Conservation (phyloP, 345 rosid genomes). For the Murraya koenigii region DNA sequence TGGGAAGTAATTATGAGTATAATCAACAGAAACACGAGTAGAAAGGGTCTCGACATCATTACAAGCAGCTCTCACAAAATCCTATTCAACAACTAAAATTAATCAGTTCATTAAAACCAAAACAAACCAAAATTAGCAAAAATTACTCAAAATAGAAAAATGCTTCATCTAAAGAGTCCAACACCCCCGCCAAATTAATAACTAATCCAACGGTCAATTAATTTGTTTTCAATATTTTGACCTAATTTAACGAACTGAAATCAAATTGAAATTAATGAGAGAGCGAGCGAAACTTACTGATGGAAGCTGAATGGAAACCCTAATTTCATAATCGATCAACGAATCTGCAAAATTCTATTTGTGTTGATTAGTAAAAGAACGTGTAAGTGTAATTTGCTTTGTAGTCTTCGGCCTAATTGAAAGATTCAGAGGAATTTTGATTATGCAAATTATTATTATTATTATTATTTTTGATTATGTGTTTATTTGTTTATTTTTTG, state of each 20-base stretch:
- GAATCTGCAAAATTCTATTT: neutral
- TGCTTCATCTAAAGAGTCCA: neutral
- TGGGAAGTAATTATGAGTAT: slow-evolving; percentile 80
- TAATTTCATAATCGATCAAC: slow-evolving; percentile 36
- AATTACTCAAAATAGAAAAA: neutral
- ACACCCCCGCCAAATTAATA: neutral
- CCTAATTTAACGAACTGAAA: neutral
- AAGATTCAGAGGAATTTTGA: neutral
- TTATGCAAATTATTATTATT: too few species aligned
- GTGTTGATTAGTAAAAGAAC: neutral
- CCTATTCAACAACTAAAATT: slow-evolving; percentile 31
- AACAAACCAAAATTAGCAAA: neutral
- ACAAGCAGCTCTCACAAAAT: slow-evolving; percentile 24
- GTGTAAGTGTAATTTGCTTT: neutral
- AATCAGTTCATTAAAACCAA: slow-evolving; percentile 1
- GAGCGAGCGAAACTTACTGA: slow-evolving; percentile 34
- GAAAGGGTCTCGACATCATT: slow-evolving; percentile 73
- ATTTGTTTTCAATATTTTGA: neutral
- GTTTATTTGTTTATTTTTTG: too few species aligned
- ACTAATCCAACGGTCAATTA: neutral
- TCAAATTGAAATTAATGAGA: neutral
- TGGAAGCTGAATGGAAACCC: slow-evolving; percentile 27
- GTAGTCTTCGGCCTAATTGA: neutral
- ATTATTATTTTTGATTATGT: too few species aligned
- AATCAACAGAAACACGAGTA: slow-evolving; percentile 70